Percentiles rank a stretch among this genome's conserved stretches.
Evolutionary conservation across 148 eudicot species (phyloP).

Genomic region (Cornus suecica): DNA sequence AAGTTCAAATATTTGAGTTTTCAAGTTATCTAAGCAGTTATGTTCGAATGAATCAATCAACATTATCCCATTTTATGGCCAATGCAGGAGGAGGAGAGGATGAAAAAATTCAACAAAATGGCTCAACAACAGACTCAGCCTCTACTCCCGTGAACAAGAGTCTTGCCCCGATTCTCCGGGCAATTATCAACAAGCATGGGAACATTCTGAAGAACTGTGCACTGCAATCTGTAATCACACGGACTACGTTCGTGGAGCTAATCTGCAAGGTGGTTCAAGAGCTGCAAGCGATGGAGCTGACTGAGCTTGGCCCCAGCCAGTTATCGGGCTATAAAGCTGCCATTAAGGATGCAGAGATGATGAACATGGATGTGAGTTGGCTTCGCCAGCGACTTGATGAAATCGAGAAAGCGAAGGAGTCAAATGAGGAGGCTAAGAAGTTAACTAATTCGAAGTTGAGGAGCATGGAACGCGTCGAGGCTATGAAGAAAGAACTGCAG

Average conservation of each 20-base stretch:
- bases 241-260: background rate
- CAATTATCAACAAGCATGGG: constrained; percentile 1
- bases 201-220: background rate
- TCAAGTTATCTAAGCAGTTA: too few relatives aligned
- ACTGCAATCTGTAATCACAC: background rate
- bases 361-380: background rate
- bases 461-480: background rate
- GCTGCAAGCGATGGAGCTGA: background rate
- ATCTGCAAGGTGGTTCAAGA: background rate
- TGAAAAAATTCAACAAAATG: too few relatives aligned
- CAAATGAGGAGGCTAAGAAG: background rate
- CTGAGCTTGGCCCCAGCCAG: background rate
- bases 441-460: background rate
- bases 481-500: background rate
- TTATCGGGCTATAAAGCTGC: background rate
- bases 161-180: background rate
- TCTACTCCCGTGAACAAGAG: background rate
- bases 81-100: too few relatives aligned
- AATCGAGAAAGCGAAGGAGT: background rate
- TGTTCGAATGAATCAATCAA: too few relatives aligned
- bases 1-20: too few relatives aligned
- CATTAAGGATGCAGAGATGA: background rate
- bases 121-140: too few relatives aligned
- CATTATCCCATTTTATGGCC: too few relatives aligned
- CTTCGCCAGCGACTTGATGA: background rate